These are phyloP conservation scores for Penicillium crustosum DNA, from an alignment of 2,329 filamentous ascomycete genomes.

Conservation along the genomic window DNA sequence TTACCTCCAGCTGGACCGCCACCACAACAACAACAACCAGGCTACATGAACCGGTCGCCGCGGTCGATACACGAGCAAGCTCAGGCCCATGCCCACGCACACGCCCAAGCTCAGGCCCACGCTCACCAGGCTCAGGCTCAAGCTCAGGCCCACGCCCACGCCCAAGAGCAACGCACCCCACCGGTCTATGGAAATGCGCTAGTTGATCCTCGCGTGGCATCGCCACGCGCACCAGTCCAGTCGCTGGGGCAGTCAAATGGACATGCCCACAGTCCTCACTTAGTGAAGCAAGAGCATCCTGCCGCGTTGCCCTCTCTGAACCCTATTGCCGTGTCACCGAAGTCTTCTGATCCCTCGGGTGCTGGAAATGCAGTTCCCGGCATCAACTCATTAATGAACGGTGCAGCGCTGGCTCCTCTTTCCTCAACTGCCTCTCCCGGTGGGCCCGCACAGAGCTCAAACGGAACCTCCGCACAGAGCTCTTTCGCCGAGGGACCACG, in stretches of 20 bases:
- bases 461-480: conserved; percentile 4
- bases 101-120: conserved; percentile 17
- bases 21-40: conserved; percentile 15
- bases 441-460: conserved; percentile 20
- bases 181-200: conserved; percentile 28
- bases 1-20: conserved; percentile 28
- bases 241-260: conserved; percentile 25
- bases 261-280: conserved; percentile 28
- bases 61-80: conserved; percentile 27
- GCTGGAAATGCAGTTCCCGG: conserved; percentile 52
- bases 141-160: conserved; percentile 16
- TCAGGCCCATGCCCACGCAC: conserved; percentile 23
- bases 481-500: conserved; percentile 44
- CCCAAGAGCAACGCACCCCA: conserved; percentile 32
- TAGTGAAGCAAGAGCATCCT: conserved; percentile 28
- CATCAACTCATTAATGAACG: conserved; percentile 51
- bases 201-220: conserved; percentile 38
- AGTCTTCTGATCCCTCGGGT: conserved; percentile 25
- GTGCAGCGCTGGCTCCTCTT: conserved; percentile 30
- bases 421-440: conserved; percentile 27
- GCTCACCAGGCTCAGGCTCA: conserved; percentile 10
- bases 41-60: conserved; percentile 31
- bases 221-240: conserved; percentile 34
- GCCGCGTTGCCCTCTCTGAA: conserved; percentile 16
- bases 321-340: conserved; percentile 23